Base-by-base conservation (phyloP, 78 protist species). In the Dictyostelium citrinum region DNA sequence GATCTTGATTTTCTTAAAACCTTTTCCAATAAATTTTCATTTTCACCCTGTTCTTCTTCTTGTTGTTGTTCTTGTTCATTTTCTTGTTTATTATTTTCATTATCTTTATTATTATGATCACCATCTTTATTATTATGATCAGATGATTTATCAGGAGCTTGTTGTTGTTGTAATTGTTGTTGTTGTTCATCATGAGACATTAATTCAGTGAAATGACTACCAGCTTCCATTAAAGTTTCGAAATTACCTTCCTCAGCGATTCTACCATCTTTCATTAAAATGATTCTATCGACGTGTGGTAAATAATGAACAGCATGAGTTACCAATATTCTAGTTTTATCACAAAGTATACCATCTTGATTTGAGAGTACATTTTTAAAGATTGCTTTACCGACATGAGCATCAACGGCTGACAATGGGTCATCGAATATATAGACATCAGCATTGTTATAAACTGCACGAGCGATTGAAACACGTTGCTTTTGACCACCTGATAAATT, bases 401-500 rank as follows among this genome's bases (percentile, higher is more conserved):
- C 97, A 74, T 97, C 98, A 2, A 97, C 97, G 5, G 98, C 98
- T 24, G 88, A 49, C 41, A 97, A 85, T n/a, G 97, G 96, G 79
- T 96, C 97, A 84, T 97, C 98, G 39, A 97, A 83, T 31, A 97
- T 81, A 82, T 91, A 97, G 27, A 98, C 43, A 71, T 98, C 99
- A 12, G 91, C 82, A 68, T 88, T 51, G 33, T 82, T 77, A 84
- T 97, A 96, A 24, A 98, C 97, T 4, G 99, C 98, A 11, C 99
- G 96, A 1, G 99, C 99, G 2, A 99, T 81, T 35, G 97, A 78
- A n/a, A 99, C 96, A 29, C 99, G 96, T 80, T 91, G 97, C 85
- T 99, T 98, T 96, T 99, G 99, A 39, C 99, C 99, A 43, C 99
- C 99, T 9, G 91, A 75, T 45, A 95, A 91, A 83, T 97, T 99